Evolutionary conservation across 441 rosid genomes (phyloP).

Genomic region (Pelargonium citronellum): DNA sequence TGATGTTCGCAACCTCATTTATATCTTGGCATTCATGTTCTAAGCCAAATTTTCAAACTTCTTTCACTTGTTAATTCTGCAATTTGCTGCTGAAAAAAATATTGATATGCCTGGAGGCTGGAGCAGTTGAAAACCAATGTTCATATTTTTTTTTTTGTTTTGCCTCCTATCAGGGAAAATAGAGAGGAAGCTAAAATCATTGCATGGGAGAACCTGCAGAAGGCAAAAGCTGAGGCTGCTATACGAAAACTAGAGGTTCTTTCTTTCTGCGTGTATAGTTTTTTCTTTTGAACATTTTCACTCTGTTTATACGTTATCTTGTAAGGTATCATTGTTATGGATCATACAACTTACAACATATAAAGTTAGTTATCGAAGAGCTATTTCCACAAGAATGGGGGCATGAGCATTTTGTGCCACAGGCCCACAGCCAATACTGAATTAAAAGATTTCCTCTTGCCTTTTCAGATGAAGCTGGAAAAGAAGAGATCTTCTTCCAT

Average conservation of each 20-base stretch:
- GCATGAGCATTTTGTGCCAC: not conserved
- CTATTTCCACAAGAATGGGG: not conserved
- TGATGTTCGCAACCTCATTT: too few relatives aligned
- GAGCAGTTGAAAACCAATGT: not conserved
- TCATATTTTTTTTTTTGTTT: not conserved
- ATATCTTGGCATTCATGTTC: too few relatives aligned
- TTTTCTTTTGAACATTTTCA: not conserved
- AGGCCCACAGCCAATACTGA: not conserved
- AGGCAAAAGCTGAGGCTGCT: slow-evolving; percentile 38
- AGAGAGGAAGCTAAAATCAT: slow-evolving; percentile 81
- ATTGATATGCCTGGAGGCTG: not conserved
- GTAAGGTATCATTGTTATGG: not conserved
- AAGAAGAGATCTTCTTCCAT: slow-evolving; percentile 82
- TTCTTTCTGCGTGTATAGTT: not conserved
- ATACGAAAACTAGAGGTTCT: slow-evolving; percentile 79
- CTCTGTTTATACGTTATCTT: not conserved
- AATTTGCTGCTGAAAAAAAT: not conserved
- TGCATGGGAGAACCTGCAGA: slow-evolving; percentile 95
- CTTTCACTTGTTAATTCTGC: too few relatives aligned
- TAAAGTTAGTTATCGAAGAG: too few relatives aligned
- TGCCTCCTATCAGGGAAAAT: slow-evolving; percentile 42
- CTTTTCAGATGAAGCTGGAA: slow-evolving; percentile 84
- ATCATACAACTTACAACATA: too few relatives aligned
- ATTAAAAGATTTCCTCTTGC: slow-evolving; percentile 1
- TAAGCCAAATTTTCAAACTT: too few relatives aligned